Evolutionary conservation across 495 filamentous ascomycete genomes (phyloP).

Genomic region (Trichoderma orchidacearum): DNA sequence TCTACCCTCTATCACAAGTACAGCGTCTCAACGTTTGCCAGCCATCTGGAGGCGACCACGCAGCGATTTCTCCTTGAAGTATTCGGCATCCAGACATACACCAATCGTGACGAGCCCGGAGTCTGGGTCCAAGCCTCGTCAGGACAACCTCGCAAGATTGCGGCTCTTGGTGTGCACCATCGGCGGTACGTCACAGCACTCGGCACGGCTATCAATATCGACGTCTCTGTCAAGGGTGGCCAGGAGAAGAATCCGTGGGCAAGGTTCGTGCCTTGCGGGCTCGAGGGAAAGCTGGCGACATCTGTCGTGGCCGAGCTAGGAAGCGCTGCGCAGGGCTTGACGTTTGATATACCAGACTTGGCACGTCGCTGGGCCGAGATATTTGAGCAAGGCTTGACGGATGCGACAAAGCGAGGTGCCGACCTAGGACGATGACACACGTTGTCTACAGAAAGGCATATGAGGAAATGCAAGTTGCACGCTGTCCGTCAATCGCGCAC

Average conservation of each 20-base stretch:
- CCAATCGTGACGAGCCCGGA: slow-evolving; percentile 64
- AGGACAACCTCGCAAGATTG: slow-evolving; percentile 52
- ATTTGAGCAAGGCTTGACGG: slow-evolving; percentile 1
- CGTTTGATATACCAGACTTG: slow-evolving; percentile 49
- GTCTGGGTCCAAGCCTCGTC: slow-evolving; percentile 49
- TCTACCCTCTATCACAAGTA: slow-evolving; percentile 21
- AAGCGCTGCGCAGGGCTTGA: not conserved
- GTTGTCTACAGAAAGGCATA: not conserved
- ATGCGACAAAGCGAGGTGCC: not conserved
- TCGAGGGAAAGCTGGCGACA: slow-evolving; percentile 65
- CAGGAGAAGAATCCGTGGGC: slow-evolving; percentile 23
- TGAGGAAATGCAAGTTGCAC: not conserved
- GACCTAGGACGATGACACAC: not conserved
- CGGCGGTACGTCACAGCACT: slow-evolving; percentile 72
- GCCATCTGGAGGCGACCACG: slow-evolving; percentile 61
- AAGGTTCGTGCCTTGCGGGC: slow-evolving; percentile 75
- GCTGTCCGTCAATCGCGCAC: too few relatives aligned
- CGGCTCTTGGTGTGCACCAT: slow-evolving; percentile 80
- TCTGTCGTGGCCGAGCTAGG: slow-evolving; percentile 34
- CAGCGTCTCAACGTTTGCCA: slow-evolving; percentile 51
- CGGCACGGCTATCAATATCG: slow-evolving; percentile 74
- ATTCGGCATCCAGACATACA: slow-evolving; percentile 43
- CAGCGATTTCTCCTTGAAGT: slow-evolving; percentile 39
- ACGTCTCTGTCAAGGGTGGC: slow-evolving; percentile 25
- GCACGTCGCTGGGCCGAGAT: slow-evolving; percentile 7